Base-by-base conservation (phyloP, 768 basidiomycete species). In the Boletus rubroflammeus region DNA sequence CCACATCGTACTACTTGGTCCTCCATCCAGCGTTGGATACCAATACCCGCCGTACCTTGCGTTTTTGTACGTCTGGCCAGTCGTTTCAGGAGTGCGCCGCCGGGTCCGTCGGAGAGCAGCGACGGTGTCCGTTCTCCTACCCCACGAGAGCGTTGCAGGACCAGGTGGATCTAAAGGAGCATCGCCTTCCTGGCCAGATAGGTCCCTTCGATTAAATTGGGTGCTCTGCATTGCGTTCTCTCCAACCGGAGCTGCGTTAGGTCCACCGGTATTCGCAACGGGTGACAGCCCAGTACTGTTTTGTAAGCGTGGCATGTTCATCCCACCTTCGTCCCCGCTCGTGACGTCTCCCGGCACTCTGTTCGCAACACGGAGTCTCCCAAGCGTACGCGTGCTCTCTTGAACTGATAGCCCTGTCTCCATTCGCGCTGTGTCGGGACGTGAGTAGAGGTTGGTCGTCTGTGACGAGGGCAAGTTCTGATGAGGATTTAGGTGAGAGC, bases 321-420 rank as follows among this genome's bases (percentile, higher is more conserved):
- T 47, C 17, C 66, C 68, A 44, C 73, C 72, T 32, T 71, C 70
- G 38, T 65, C 64, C 1, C 67, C 70, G 26, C 75, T 73, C 3
- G 70, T 67, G 42, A 72, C 50, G 47, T 82, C 81, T 6, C 77
- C 81, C 8, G 79, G 76, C 2, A 72, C 63, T 49, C 75, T 67
- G 60, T 83, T 83, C 26, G 78, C 70, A 44, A 83, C 75, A 43
- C 73, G 76, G 17, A 82, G 71, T 13, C 66, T 70, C 5, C 80
- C 80, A 0, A 82, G 70, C 3, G 75, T 73, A 36, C 62, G 62
- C 32, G 61, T 61, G 49, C 68, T 74, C 39, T 68, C 63, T 50
- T 67, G 70, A 11, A 70, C 68, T 0, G 67, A 66, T 31, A 57
- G 11, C 3, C 55, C 62, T 8, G 67, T 57, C 19, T 46, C 51